phyloP scores from a whole-genome alignment of 2,329 filamentous ascomycete species.

The Pseudocercospora pini-densiflorae region DNA sequence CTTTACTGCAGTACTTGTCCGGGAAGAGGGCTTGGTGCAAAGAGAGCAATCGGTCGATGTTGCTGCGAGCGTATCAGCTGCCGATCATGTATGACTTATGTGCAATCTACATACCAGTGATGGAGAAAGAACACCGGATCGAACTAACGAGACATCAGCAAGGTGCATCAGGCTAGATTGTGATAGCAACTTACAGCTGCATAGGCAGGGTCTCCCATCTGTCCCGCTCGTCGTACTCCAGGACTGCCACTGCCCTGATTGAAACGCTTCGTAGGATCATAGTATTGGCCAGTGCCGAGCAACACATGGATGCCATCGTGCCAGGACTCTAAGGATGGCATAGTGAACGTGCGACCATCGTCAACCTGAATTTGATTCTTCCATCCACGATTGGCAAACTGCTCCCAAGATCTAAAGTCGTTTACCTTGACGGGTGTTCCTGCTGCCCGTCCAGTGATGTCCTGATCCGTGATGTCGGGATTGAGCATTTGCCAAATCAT shows the following conservation, averaged over 20 bases:
- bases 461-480: not conserved
- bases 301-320: not conserved
- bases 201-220: not conserved
- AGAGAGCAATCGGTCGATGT: not conserved
- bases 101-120: not conserved
- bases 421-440: not conserved
- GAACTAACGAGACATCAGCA: not conserved
- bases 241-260: not conserved
- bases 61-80: not conserved
- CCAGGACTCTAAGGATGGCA: not conserved
- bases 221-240: not conserved
- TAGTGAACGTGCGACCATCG: not conserved
- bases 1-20: not conserved
- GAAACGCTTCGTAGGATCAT: not conserved
- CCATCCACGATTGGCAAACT: not conserved
- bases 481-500: constrained; percentile 4
- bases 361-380: not conserved
- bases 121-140: not conserved
- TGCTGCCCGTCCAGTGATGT: not conserved
- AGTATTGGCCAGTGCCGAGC: constrained; percentile 1
- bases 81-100: not conserved
- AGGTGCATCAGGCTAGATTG: not conserved
- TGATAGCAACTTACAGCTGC: not conserved
- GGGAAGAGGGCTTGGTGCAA: not conserved
- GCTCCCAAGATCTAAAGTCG: constrained; percentile 1